These are phyloP conservation scores for Macrophomina pseudophaseolina DNA, from an alignment of 2,329 filamentous ascomycete genomes.

Conservation along the genomic window DNA sequence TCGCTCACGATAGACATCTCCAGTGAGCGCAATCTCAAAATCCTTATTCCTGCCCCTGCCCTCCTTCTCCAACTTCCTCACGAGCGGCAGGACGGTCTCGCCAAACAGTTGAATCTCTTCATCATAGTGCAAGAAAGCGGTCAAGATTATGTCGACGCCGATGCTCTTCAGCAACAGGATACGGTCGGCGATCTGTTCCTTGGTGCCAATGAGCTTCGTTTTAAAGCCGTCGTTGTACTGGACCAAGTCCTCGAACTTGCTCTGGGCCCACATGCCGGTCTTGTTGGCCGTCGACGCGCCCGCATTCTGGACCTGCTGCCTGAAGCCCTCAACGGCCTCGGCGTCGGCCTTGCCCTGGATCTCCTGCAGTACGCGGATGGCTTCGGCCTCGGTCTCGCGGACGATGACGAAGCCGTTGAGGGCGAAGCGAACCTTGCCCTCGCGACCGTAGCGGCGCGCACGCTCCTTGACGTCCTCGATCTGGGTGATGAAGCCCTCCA, in stretches of 20 bases:
- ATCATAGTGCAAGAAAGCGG: slow-evolving; percentile 59
- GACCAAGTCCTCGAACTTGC: slow-evolving; percentile 58
- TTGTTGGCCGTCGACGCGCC: slow-evolving; percentile 55
- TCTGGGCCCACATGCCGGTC: slow-evolving; percentile 60
- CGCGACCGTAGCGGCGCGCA: slow-evolving; percentile 51
- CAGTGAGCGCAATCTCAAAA: slow-evolving; percentile 54
- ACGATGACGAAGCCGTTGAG: slow-evolving; percentile 59
- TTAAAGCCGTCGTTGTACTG: slow-evolving; percentile 64
- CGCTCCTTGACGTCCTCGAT: slow-evolving; percentile 56
- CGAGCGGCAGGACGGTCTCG: slow-evolving; percentile 52
- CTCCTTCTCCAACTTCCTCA: slow-evolving; percentile 54
- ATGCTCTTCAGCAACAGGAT: slow-evolving; percentile 56
- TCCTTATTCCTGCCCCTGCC: slow-evolving; percentile 55
- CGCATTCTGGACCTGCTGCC: slow-evolving; percentile 56
- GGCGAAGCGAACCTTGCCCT: slow-evolving; percentile 54
- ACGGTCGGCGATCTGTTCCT: slow-evolving; percentile 57
- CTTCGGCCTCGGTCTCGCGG: slow-evolving; percentile 57
- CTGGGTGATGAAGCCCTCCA: slow-evolving; percentile 58
- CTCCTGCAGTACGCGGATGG: slow-evolving; percentile 54
- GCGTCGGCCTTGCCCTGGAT: slow-evolving; percentile 60
- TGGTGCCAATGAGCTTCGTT: slow-evolving; percentile 59
- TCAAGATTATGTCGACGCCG: slow-evolving; percentile 51
- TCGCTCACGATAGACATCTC: slow-evolving; percentile 52
- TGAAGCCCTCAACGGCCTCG: slow-evolving; percentile 57
- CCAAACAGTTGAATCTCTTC: slow-evolving; percentile 59